Percentiles rank a stretch among this genome's conserved stretches.
Conservation (phyloP, 257 asterid genomes). For the Solanum sparsipilum region DNA sequence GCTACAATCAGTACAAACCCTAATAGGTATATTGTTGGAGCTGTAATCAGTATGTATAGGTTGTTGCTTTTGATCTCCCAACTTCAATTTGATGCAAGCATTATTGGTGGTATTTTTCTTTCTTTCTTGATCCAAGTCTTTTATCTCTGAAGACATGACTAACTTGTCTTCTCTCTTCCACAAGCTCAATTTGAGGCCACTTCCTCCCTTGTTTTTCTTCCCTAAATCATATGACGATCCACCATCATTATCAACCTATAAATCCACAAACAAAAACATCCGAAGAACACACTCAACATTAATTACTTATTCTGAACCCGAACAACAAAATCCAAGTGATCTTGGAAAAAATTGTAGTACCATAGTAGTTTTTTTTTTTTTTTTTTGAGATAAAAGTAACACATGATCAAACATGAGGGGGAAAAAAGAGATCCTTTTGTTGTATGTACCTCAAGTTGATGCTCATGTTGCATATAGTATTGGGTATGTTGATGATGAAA, state of each 20-base stretch:
- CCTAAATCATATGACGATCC: slow-evolving; percentile 31
- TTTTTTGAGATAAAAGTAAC: neutral
- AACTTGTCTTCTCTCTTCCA: slow-evolving; percentile 29
- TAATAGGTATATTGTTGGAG: slow-evolving; percentile 50
- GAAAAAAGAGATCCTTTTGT: neutral
- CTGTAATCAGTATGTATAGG: slow-evolving; percentile 31
- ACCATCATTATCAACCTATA: neutral
- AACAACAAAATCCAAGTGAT: neutral
- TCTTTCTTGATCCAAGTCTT: neutral
- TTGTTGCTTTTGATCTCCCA: slow-evolving; percentile 19
- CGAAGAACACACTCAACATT: neutral
- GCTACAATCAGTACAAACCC: slow-evolving; percentile 95
- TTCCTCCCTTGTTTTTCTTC: slow-evolving; percentile 12
- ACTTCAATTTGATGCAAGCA: slow-evolving; percentile 30
- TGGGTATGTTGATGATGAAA: neutral
- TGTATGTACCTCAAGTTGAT: slow-evolving; percentile 28
- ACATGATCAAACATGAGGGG: neutral
- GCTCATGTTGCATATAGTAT: slow-evolving; percentile 1
- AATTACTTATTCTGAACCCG: neutral
- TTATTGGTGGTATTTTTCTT: neutral
- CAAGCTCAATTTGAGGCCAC: slow-evolving; percentile 29
- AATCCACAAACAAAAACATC: neutral
- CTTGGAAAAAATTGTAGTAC: neutral
- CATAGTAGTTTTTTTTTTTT: neutral
- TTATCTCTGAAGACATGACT: neutral